Base-by-base conservation (phyloP, 495 filamentous ascomycete genomes). In the Jackrogersella multiformis region DNA sequence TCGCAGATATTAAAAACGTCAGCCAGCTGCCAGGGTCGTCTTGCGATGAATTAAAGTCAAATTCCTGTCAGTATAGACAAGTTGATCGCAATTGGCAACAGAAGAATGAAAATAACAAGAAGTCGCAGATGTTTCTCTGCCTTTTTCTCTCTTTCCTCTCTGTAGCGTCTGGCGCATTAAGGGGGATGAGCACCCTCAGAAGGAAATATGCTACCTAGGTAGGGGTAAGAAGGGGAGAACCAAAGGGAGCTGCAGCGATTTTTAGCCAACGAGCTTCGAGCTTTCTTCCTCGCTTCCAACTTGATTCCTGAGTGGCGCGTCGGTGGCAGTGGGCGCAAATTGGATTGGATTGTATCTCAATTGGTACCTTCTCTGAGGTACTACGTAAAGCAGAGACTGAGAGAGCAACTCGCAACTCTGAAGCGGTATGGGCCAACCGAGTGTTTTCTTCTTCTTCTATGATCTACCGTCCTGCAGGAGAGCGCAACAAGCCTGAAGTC, bases 381-480 rank as follows among this genome's bases (percentile, higher is more conserved):
- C 48, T 59, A 42, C 55, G 46, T 59, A 35, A 55, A 64, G n/a
- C 20, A 63, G 18, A 35, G 35, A 20, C n/a, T n/a, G n/a, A n/a
- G n/a, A n/a, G n/a, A n/a, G n/a, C n/a, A n/a, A n/a, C n/a, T n/a
- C n/a, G 13, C 28, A 26, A 30, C 24, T 54, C 3, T 23, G 16
- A 63, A 39, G 48, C 44, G n/a, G 23, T 30, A 55, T 21, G 39
- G 44, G 24, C 61, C 61, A 66, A 70, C 66, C 32, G 57, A 62
- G 15, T 10, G 34, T 54, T 48, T 46, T 42, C n/a, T 7, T 3
- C 26, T 30, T 30, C 4, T 52, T 61, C 49, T 53, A 34, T 58
- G 66, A 70, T 62, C 52, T 61, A 49, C 61, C 61, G 32, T 28
- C 45, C 48, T 66, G 61, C 61, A 64, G 61, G 51, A 70, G 61